phyloP scores from a whole-genome alignment of 768 basidiomycete genomes.

The Amanita muscaria region DNA sequence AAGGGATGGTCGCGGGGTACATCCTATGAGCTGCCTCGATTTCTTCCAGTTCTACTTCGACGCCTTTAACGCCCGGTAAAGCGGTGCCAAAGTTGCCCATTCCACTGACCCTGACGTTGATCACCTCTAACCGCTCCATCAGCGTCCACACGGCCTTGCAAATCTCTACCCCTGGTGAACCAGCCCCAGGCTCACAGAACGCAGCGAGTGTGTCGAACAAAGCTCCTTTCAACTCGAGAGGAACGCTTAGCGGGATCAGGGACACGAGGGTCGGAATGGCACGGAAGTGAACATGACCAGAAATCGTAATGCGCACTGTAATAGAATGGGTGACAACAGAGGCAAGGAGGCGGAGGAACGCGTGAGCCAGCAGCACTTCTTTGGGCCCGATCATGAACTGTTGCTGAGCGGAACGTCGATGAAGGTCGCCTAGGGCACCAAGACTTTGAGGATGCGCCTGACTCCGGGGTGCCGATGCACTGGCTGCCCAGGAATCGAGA shows the following conservation, averaged over 20 bases:
- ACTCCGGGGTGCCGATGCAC: constrained; percentile 37
- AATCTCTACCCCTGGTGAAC: constrained; percentile 63
- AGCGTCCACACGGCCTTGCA: constrained; percentile 76
- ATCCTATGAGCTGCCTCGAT: constrained; percentile 69
- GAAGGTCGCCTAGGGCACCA: constrained; percentile 24
- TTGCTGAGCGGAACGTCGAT: constrained; percentile 33
- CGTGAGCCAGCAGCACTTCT: constrained; percentile 70
- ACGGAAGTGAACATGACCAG: constrained; percentile 68
- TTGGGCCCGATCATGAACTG: constrained; percentile 49
- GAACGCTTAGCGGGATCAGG: constrained; percentile 71
- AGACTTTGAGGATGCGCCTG: constrained; percentile 37
- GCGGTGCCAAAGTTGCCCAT: constrained; percentile 31
- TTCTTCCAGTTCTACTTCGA: constrained; percentile 82
- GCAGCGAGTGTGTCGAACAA: constrained; percentile 74
- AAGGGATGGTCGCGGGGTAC: constrained; percentile 87
- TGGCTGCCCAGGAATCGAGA: constrained; percentile 65
- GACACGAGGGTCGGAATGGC: constrained; percentile 75
- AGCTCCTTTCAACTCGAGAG: constrained; percentile 84
- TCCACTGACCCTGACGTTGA: constrained; percentile 52
- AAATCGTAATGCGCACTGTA: constrained; percentile 69
- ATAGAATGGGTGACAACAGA: constrained; percentile 69
- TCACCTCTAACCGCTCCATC: constrained; percentile 80
- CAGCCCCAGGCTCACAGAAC: constrained; percentile 78
- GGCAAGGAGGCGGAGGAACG: constrained; percentile 74
- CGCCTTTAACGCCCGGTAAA: constrained; percentile 59